Conservation (phyloP, 1,139 yeast species). For the Yamadazyma taylorii region DNA sequence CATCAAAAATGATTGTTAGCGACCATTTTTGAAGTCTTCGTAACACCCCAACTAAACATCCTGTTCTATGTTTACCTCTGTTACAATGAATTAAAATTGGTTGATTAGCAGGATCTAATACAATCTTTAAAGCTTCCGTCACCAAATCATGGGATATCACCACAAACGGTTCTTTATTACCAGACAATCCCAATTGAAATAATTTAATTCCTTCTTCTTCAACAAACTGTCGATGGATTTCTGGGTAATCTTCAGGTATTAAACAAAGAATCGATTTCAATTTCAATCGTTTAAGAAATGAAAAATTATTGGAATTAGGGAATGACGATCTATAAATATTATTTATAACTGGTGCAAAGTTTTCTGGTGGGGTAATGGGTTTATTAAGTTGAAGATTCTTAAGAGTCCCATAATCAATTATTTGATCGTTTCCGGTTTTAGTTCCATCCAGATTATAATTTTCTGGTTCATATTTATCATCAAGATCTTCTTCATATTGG, state of each 20-base stretch:
- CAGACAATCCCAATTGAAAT: constrained; percentile 90
- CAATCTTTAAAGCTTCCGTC: constrained; percentile 78
- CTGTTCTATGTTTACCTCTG: constrained; percentile 95
- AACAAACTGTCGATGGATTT: constrained; percentile 66
- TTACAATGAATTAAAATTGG: constrained; percentile 93
- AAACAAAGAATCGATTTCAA: constrained; percentile 78
- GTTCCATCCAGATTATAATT: constrained; percentile 15
- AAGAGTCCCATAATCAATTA: constrained; percentile 3
- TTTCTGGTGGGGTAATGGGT: constrained; percentile 75
- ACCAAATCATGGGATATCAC: constrained; percentile 76
- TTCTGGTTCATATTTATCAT: constrained; percentile 41
- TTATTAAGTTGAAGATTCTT: constrained; percentile 11
- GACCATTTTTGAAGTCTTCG: constrained; percentile 91
- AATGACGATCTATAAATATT: constrained; percentile 84
- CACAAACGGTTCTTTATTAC: constrained; percentile 94
- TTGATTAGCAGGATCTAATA: constrained; percentile 80
- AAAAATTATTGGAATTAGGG: constrained; percentile 81
- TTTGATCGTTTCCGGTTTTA: constrained; percentile 2
- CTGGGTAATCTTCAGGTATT: constrained; percentile 90
- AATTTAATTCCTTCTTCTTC: constrained; percentile 59
- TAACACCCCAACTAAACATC: constrained; percentile 91
- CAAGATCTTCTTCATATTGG: constrained; percentile 43
- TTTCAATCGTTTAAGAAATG: constrained; percentile 59
- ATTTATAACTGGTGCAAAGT: constrained; percentile 82
- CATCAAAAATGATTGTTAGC: constrained; percentile 88